phyloP scores from a whole-genome alignment of 805 yeast genomes.

The Torulaspora microellipsoides region DNA sequence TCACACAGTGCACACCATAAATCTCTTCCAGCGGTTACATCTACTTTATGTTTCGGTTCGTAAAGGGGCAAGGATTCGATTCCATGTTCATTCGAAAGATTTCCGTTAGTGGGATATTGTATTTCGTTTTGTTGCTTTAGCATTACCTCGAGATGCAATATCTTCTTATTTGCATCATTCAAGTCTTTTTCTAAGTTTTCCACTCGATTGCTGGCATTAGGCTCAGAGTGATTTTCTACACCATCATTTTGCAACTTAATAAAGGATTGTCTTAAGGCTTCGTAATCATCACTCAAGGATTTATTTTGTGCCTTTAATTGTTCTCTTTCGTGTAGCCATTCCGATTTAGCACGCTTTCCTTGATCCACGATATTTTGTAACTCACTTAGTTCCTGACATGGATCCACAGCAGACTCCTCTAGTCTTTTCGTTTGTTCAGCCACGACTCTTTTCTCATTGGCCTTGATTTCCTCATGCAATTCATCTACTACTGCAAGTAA shows the following conservation, averaged over 20 bases:
- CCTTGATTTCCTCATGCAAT: constrained; percentile 32
- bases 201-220: constrained; percentile 8
- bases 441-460: constrained; percentile 23
- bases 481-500: constrained; percentile 31
- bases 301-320: constrained; percentile 29
- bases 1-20: constrained; percentile 95
- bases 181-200: constrained; percentile 31
- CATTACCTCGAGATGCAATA: constrained; percentile 19
- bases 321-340: constrained; percentile 29
- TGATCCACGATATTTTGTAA: constrained; percentile 13
- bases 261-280: constrained; percentile 26
- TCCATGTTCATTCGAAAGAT: constrained; percentile 2
- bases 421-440: constrained; percentile 1
- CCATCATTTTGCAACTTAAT: constrained; percentile 21
- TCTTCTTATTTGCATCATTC: constrained; percentile 24
- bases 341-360: constrained; percentile 13
- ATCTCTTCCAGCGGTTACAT: constrained; percentile 68
- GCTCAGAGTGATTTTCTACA: constrained; percentile 23
- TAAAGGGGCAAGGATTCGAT: constrained; percentile 31
- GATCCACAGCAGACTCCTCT: constrained; percentile 1
- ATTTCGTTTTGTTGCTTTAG: constrained; percentile 5
- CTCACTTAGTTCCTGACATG: constrained; percentile 9
- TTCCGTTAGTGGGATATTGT: constrained; percentile 6
- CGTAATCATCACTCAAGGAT: constrained; percentile 28
- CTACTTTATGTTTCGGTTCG: constrained; percentile 19